Evolutionary conservation across 495 filamentous ascomycete species (phyloP).

Genomic region (Xanthoparmelia taractica): DNA sequence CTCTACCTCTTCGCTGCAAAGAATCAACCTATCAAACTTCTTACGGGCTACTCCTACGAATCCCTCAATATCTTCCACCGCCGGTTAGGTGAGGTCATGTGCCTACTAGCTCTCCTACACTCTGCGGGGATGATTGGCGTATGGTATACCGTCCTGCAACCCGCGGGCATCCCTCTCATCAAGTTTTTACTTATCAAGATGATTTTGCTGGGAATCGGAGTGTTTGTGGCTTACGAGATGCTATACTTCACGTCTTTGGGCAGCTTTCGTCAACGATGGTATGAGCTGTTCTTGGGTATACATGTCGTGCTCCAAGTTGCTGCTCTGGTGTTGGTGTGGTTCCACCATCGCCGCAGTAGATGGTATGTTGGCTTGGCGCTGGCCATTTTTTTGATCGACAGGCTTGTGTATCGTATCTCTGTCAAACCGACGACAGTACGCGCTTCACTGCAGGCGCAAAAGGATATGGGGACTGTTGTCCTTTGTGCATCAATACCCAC

Average conservation of each 20-base stretch:
- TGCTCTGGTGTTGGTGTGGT: slow-evolving; percentile 46
- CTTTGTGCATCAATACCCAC: slow-evolving; percentile 31
- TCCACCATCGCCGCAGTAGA: slow-evolving; percentile 39
- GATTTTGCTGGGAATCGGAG: slow-evolving; percentile 40
- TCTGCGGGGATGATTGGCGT: slow-evolving; percentile 36
- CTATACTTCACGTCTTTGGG: slow-evolving; percentile 46
- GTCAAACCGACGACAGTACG: slow-evolving; percentile 37
- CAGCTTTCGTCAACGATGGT: slow-evolving; percentile 44
- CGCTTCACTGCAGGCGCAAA: slow-evolving; percentile 41
- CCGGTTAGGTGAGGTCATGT: slow-evolving; percentile 37
- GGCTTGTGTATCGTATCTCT: slow-evolving; percentile 47
- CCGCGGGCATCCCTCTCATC: slow-evolving; percentile 30
- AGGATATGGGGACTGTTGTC: slow-evolving; percentile 44
- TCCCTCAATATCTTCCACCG: slow-evolving; percentile 55
- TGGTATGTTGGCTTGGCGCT: slow-evolving; percentile 38
- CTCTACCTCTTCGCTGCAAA: slow-evolving; percentile 57
- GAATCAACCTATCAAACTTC: slow-evolving; percentile 49
- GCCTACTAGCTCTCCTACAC: slow-evolving; percentile 23
- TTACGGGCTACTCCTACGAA: slow-evolving; percentile 58
- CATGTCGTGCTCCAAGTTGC: slow-evolving; percentile 48
- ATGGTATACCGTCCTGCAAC: slow-evolving; percentile 41
- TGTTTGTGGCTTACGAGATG: slow-evolving; percentile 44
- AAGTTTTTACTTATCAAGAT: slow-evolving; percentile 29
- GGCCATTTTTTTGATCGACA: slow-evolving; percentile 50
- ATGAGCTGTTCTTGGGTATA: slow-evolving; percentile 50